Conservation (phyloP, 116 monocot genomes). For the Phalaenopsis hybrid region DNA sequence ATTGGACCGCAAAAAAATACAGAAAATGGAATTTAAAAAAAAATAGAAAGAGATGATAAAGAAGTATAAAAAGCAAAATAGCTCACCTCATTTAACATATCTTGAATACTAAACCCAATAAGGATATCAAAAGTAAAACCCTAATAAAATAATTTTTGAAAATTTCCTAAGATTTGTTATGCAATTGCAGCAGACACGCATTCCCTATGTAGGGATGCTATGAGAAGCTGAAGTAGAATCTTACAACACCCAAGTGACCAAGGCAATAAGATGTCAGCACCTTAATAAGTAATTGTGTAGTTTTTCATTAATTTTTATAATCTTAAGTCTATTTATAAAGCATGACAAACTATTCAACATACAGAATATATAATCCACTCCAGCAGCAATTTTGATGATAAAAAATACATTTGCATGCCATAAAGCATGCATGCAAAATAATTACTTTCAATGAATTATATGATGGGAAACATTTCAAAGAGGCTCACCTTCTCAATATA, state of each 20-base stretch:
- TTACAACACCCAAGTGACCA: not conserved
- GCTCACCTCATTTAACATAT: too few species aligned
- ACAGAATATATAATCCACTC: not conserved
- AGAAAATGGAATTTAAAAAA: not conserved
- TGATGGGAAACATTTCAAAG: not conserved
- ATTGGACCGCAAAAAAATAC: not conserved
- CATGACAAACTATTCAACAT: not conserved
- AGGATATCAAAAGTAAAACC: not conserved
- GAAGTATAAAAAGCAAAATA: not conserved
- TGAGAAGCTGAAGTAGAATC: not conserved
- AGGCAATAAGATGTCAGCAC: not conserved
- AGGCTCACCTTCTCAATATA: conserved; percentile 53
- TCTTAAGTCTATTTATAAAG: not conserved
- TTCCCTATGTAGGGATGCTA: not conserved
- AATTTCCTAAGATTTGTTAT: not conserved
- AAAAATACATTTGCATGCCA: not conserved
- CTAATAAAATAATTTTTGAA: not conserved
- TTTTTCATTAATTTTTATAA: not conserved
- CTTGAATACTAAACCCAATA: too few species aligned
- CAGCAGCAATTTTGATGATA: not conserved
- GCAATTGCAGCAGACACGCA: not conserved
- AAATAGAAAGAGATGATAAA: not conserved
- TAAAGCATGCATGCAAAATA: not conserved
- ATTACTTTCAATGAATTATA: not conserved
- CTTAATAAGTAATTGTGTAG: not conserved